phyloP scores from a whole-genome alignment of 2,329 filamentous ascomycete genomes.

The Claviceps humidiphila region DNA sequence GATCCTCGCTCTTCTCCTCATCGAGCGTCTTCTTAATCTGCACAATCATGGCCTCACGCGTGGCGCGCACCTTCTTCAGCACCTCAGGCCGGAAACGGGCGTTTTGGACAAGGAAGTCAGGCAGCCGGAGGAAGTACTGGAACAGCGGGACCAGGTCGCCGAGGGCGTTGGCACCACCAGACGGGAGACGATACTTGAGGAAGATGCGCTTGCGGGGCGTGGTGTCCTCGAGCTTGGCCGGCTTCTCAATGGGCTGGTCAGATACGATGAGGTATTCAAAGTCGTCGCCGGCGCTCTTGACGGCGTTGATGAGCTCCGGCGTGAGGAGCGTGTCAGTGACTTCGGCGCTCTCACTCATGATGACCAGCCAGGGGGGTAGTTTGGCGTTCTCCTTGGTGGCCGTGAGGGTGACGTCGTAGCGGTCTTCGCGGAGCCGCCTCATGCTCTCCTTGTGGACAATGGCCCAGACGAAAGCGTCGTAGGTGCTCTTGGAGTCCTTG shows the following conservation, averaged over 20 bases:
- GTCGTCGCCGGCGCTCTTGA: slow-evolving; percentile 60
- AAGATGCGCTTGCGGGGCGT: slow-evolving; percentile 74
- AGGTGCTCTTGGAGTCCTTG: slow-evolving; percentile 52
- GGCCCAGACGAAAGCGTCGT: slow-evolving; percentile 88
- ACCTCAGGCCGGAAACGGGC: slow-evolving; percentile 89
- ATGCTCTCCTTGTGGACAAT: slow-evolving; percentile 91
- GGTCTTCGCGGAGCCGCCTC: slow-evolving; percentile 78
- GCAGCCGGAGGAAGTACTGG: slow-evolving; percentile 68
- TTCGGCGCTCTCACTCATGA: slow-evolving; percentile 96
- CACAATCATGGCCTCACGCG: slow-evolving; percentile 67
- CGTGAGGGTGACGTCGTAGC: slow-evolving; percentile 89
- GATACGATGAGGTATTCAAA: slow-evolving; percentile 81
- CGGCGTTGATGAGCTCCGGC: slow-evolving; percentile 69
- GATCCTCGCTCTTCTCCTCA: slow-evolving; percentile 68
- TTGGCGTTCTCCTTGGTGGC: slow-evolving; percentile 86
- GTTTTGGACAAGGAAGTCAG: slow-evolving; percentile 61
- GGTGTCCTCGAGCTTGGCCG: slow-evolving; percentile 72
- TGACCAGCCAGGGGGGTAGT: slow-evolving; percentile 76
- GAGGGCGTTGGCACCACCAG: slow-evolving; percentile 41
- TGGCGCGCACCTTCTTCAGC: slow-evolving; percentile 64
- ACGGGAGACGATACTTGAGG: slow-evolving; percentile 60
- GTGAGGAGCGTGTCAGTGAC: slow-evolving; percentile 81
- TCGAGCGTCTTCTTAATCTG: slow-evolving; percentile 71
- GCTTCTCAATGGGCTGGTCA: slow-evolving; percentile 81
- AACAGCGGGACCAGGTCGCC: slow-evolving; percentile 60